Evolutionary conservation across 2,329 filamentous ascomycete genomes (phyloP), one percentile per base, ranked within the genome.

Genomic region (Daldinia sp.): DNA sequence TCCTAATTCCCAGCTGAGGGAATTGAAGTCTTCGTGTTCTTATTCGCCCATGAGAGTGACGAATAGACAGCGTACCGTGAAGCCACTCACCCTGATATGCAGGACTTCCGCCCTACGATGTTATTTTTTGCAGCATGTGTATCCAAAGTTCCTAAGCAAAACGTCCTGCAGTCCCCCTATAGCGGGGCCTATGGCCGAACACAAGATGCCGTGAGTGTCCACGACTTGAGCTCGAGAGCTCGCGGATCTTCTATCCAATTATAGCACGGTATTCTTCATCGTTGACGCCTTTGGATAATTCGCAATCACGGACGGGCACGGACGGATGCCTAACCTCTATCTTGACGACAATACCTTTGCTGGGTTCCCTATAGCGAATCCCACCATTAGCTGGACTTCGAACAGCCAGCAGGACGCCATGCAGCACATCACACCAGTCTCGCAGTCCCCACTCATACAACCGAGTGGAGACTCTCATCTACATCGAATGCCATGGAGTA

Each of bases 21-120:
- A n/a, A n/a, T n/a, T n/a, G n/a, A n/a, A n/a, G n/a, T n/a, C 13
- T 34, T 6, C 30, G n/a, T 15, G 4, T n/a, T 8, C 15, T 6
- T 19, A 15, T 13, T 13, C 13, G 5, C 25, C 3, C 29, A 3
- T 17, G 6, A 47, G 43, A 6, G 29, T 17, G 3, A 3, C 3
- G 15, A n/a, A 17, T 27, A 6, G 19, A n/a, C 4, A 10, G 6
- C 9, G 23, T 11, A 19, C 35, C 13, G 13, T 13, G 23, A 39
- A 10, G 34, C 54, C 54, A 39, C 15, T 7, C 34, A 48, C 25
- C 49, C 15, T 59, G 21, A 23, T 21, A 21, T 53, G 49, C 56
- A 59, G 19, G n/a, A 19, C 35, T 35, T 58, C 49, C 49, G 41
- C 49, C 57, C 48, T 45, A 52, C n/a, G n/a, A n/a, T n/a, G n/a